Percentiles rank a stretch among this genome's conserved stretches.
Evolutionary conservation across 352 stramenopile species (phyloP).

Genomic region (Pilasporangium apinafurcum): DNA sequence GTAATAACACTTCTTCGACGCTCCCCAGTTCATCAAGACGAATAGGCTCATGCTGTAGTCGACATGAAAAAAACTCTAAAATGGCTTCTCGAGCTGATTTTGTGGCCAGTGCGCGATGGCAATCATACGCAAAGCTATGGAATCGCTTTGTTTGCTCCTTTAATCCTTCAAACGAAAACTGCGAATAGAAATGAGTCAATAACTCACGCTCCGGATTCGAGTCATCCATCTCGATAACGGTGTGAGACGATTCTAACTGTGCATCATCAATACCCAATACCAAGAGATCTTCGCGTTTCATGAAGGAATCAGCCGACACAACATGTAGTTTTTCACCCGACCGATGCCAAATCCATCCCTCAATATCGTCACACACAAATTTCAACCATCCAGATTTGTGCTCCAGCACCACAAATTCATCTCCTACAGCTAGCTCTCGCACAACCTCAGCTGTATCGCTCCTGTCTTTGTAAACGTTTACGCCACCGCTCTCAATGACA

Average conservation of each 20-base stretch:
- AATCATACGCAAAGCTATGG: slow-evolving; percentile 59
- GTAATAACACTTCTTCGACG: slow-evolving; percentile 26
- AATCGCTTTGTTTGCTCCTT: slow-evolving; percentile 54
- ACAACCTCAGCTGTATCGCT: slow-evolving; percentile 8
- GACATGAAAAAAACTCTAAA: slow-evolving; percentile 22
- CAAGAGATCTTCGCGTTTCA: slow-evolving; percentile 46
- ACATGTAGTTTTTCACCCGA: slow-evolving; percentile 31
- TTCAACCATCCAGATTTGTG: slow-evolving; percentile 24
- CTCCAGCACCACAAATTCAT: slow-evolving; percentile 10
- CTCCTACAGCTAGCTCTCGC: slow-evolving; percentile 9
- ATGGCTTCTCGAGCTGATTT: slow-evolving; percentile 48
- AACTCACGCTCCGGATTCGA: slow-evolving; percentile 49
- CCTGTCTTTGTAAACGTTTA: slow-evolving; percentile 17
- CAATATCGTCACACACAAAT: slow-evolving; percentile 1
- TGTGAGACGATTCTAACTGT: slow-evolving; percentile 19
- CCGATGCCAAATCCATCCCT: slow-evolving; percentile 40
- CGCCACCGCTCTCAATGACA: slow-evolving; percentile 18
- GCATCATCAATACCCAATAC: slow-evolving; percentile 55
- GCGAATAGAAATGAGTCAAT: slow-evolving; percentile 50
- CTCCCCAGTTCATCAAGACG: slow-evolving; percentile 26
- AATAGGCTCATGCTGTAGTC: slow-evolving; percentile 3
- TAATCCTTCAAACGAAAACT: slow-evolving; percentile 55
- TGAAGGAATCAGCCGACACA: slow-evolving; percentile 2
- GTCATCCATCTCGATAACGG: slow-evolving; percentile 49
- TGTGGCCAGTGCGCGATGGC: slow-evolving; percentile 46